These are phyloP conservation scores for Halenospora varia DNA, from an alignment of 495 filamentous ascomycete species.

Conservation along the genomic window DNA sequence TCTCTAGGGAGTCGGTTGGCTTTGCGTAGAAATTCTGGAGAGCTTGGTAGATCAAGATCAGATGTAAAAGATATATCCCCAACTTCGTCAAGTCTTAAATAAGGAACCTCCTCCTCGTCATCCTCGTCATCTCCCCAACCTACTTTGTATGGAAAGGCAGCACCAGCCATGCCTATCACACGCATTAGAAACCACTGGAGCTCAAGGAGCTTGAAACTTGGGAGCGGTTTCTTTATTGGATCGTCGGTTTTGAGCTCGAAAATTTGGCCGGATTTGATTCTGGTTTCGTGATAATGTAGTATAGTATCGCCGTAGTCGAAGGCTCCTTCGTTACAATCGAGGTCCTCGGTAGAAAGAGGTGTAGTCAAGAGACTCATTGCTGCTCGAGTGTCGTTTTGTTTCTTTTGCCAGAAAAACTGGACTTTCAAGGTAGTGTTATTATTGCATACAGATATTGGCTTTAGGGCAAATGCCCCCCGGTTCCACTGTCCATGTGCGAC, in stretches of 20 bases:
- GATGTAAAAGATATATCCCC: slow-evolving; percentile 1
- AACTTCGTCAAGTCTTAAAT: slow-evolving; percentile 6
- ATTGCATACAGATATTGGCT: slow-evolving; percentile 12
- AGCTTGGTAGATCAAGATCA: not conserved
- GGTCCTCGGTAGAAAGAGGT: not conserved
- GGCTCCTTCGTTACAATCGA: not conserved
- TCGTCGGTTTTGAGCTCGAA: slow-evolving; percentile 18
- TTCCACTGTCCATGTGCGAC: slow-evolving; percentile 5
- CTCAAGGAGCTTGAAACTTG: slow-evolving; percentile 17
- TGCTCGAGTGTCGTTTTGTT: not conserved
- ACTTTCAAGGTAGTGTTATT: slow-evolving; percentile 14
- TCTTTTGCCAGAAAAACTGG: slow-evolving; percentile 14
- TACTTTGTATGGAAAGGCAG: no score
- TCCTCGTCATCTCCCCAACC: no score
- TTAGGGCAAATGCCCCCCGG: slow-evolving; percentile 16
- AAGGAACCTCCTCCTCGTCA: slow-evolving; percentile 7
- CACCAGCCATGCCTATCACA: slow-evolving; percentile 15
- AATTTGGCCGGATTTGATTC: slow-evolving; percentile 10
- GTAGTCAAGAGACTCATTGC: slow-evolving; percentile 1
- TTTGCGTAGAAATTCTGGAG: slow-evolving; percentile 3
- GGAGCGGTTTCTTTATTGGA: slow-evolving; percentile 12
- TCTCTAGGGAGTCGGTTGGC: not conserved
- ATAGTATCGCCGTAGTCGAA: not conserved
- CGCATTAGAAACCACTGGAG: slow-evolving; percentile 20
- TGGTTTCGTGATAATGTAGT: not conserved